Percentiles rank a stretch among this genome's conserved stretches.
Conservation (phyloP, 257 asterid species). For the Vinca minor region DNA sequence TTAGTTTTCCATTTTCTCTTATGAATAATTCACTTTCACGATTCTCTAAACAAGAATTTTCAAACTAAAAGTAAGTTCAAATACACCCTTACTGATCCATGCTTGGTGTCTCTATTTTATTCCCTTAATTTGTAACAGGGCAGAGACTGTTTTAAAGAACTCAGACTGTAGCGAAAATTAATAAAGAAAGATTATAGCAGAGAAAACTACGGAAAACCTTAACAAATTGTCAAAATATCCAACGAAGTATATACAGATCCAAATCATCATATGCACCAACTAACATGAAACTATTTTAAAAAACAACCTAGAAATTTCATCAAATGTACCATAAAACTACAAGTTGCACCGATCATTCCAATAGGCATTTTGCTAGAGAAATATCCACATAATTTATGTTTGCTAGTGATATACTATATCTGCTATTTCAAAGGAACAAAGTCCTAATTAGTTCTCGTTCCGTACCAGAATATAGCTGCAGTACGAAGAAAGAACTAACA, state of each 20-base stretch:
- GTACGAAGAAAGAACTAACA: not conserved
- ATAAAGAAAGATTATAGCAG: not conserved
- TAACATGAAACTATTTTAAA: not conserved
- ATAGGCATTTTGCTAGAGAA: not conserved
- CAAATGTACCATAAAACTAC: not conserved
- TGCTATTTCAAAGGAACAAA: not conserved
- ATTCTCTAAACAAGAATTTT: no score
- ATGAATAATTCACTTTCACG: no score
- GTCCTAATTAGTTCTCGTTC: not conserved
- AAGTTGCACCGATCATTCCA: not conserved
- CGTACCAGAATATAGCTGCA: not conserved
- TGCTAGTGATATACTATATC: not conserved
- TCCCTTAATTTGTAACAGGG: no score
- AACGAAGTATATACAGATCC: not conserved
- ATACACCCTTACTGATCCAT: no score
- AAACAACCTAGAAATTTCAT: not conserved
- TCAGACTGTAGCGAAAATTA: not conserved
- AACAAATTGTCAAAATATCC: not conserved
- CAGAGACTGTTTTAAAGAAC: no score
- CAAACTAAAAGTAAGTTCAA: no score
- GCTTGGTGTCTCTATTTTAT: no score
- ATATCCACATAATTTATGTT: no score
- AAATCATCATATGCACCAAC: not conserved
- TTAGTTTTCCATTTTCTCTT: no score
- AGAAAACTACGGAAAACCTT: no score